These are phyloP conservation scores for Capronia americana DNA, from an alignment of 2,329 filamentous ascomycete species.

Conservation along the genomic window DNA sequence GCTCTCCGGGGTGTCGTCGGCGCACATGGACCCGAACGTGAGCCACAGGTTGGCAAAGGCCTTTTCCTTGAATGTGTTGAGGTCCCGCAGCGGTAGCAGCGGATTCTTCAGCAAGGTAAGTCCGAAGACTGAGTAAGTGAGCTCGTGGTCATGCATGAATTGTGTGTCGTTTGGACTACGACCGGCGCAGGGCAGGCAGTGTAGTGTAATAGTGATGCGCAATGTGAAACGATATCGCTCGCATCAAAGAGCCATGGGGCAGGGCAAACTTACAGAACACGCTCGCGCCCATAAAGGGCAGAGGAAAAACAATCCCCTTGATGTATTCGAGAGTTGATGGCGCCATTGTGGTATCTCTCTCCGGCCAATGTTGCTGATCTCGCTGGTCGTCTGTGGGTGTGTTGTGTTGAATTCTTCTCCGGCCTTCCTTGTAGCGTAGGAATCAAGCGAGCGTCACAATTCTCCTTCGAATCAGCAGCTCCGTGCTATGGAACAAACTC, in stretches of 20 bases:
- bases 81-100: conserved; percentile 18
- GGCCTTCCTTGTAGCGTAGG: too few species aligned
- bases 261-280: conserved; percentile 4
- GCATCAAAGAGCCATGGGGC: neutral
- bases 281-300: conserved; percentile 14
- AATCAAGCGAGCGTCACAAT: too few species aligned
- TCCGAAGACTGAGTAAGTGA: conserved; percentile 26
- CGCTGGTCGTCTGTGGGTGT: too few species aligned
- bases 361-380: neutral
- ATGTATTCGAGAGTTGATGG: conserved; percentile 5
- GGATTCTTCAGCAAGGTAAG: conserved; percentile 31
- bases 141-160: neutral
- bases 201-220: neutral
- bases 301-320: conserved; percentile 5
- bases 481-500: too few species aligned
- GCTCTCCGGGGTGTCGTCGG: conserved; percentile 18
- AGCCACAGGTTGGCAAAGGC: conserved; percentile 27
- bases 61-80: conserved; percentile 37
- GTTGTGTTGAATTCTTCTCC: too few species aligned
- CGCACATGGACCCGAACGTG: conserved; percentile 22
- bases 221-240: neutral
- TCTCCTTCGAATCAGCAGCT: too few species aligned
- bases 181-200: neutral
- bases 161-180: neutral
- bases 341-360: conserved; percentile 3